Percentiles rank a stretch among this genome's conserved stretches.
Evolutionary conservation across 1,139 yeast genomes (phyloP).

Genomic region (Zygosaccharomyces sapae): DNA sequence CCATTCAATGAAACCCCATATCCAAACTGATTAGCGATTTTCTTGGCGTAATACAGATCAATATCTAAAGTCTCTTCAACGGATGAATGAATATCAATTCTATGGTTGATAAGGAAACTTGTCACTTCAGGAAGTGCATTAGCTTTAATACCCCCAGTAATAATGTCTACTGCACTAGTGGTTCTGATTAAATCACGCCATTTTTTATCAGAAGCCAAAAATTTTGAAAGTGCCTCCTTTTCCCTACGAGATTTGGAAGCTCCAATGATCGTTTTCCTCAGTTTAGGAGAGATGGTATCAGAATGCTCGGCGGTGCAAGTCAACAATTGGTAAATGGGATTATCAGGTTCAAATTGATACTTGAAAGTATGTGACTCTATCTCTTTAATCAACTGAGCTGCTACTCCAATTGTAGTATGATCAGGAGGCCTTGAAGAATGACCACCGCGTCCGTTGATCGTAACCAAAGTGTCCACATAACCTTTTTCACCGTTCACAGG

Average conservation of each 20-base stretch:
- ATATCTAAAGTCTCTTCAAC: constrained; percentile 42
- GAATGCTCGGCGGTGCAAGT: constrained; percentile 49
- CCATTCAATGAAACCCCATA: constrained; percentile 46
- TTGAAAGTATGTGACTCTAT: constrained; percentile 46
- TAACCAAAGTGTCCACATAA: constrained; percentile 43
- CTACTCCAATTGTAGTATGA: constrained; percentile 58
- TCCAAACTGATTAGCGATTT: constrained; percentile 44
- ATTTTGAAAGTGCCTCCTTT: constrained; percentile 39
- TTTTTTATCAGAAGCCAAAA: constrained; percentile 25
- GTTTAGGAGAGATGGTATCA: constrained; percentile 18
- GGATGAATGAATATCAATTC: constrained; percentile 52
- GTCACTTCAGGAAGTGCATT: constrained; percentile 71
- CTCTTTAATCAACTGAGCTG: constrained; percentile 43
- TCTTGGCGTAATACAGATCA: constrained; percentile 38
- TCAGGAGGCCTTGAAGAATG: constrained; percentile 63
- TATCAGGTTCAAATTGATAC: constrained; percentile 39
- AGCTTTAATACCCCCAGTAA: constrained; percentile 62
- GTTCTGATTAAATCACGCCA: constrained; percentile 48
- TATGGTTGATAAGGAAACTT: constrained; percentile 51
- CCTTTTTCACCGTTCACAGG: constrained; percentile 35
- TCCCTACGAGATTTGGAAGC: constrained; percentile 41
- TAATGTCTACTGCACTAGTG: constrained; percentile 65
- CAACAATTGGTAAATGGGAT: constrained; percentile 48
- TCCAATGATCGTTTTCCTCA: constrained; percentile 38
- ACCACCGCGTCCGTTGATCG: constrained; percentile 55